These are phyloP conservation scores for Scleroderma bovista DNA, from an alignment of 768 basidiomycete genomes.

Conservation along the genomic window DNA sequence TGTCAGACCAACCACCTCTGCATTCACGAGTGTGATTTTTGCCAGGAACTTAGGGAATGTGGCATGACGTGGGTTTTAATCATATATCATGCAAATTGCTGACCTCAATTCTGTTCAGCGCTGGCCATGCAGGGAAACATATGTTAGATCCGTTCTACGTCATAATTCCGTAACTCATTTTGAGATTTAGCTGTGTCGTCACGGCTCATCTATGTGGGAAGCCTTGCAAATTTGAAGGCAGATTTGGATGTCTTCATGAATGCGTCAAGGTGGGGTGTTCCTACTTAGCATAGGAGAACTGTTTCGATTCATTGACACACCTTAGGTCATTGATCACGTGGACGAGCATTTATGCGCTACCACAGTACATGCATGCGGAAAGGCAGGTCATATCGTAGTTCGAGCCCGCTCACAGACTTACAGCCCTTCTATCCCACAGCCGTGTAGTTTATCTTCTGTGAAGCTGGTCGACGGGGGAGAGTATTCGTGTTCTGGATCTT, in stretches of 20 bases:
- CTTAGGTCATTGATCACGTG: conserved; percentile 38
- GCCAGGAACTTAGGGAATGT: conserved; percentile 30
- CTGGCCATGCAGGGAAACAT: conserved; percentile 46
- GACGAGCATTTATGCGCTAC: conserved; percentile 46
- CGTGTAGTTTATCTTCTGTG: conserved; percentile 31
- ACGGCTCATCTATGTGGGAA: conserved; percentile 26
- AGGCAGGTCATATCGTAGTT: conserved; percentile 26
- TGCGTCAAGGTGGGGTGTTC: conserved; percentile 41
- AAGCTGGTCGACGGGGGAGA: conserved; percentile 15
- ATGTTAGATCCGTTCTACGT: conserved; percentile 30
- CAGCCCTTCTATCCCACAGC: conserved; percentile 19
- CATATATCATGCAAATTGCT: not conserved
- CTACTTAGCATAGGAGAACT: not conserved
- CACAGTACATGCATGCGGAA: conserved; percentile 43
- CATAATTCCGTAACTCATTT: not conserved
- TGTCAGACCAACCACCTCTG: conserved; percentile 45
- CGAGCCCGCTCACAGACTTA: not conserved
- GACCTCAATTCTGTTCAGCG: conserved; percentile 25
- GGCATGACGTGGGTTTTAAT: conserved; percentile 36
- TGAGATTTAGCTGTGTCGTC: conserved; percentile 39
- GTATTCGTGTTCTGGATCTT: conserved; percentile 36
- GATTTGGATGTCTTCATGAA: conserved; percentile 41
- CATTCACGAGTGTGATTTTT: conserved; percentile 34
- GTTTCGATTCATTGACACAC: not conserved
- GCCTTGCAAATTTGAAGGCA: conserved; percentile 38